Conservation (phyloP, 257 asterid genomes). For the Solanum dulcamara region DNA sequence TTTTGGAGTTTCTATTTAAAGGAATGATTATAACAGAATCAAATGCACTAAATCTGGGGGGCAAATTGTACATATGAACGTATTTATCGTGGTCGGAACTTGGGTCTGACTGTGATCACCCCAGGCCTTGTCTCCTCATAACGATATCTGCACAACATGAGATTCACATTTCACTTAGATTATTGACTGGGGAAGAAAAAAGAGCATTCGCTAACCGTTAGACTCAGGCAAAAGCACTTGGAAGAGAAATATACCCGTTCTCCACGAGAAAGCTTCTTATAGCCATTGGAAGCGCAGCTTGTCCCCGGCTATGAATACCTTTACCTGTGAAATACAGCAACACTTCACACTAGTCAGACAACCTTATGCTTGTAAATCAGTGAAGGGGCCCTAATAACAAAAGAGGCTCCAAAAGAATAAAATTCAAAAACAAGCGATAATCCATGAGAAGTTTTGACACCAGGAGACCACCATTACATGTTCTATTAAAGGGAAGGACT, state of each 20-base stretch:
- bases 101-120: slow-evolving; percentile 44
- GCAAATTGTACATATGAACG: background rate
- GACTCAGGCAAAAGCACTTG: background rate
- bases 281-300: slow-evolving; percentile 69
- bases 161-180: background rate
- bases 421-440: background rate
- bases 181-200: background rate
- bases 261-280: slow-evolving; percentile 59
- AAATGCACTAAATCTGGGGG: background rate
- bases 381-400: background rate
- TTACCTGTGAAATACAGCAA: slow-evolving; percentile 36
- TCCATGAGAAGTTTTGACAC: background rate
- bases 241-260: slow-evolving; percentile 30
- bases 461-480: background rate
- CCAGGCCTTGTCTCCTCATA: slow-evolving; percentile 72
- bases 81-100: slow-evolving; percentile 22
- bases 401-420: background rate
- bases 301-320: slow-evolving; percentile 79
- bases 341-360: background rate
- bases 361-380: background rate
- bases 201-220: background rate
- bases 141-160: slow-evolving; percentile 38
- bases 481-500: background rate
- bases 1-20: background rate
- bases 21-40: background rate